Evolutionary conservation across 1,139 yeast species (phyloP), one percentile per base, ranked within the genome.

Genomic region (Hansenula lynferdii): DNA sequence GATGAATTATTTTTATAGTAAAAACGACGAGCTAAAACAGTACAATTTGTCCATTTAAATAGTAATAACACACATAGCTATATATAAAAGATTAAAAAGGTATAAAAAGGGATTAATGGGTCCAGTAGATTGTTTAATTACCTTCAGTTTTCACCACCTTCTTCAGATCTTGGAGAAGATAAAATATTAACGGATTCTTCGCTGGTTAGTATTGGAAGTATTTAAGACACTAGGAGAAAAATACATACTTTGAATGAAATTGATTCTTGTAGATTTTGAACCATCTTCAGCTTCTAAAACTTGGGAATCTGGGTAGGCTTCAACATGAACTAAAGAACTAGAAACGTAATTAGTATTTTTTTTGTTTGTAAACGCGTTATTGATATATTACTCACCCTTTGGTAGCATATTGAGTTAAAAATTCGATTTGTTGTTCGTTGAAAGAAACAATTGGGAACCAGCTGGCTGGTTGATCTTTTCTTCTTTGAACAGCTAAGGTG

Each of bases 401-500:
- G 46, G 69, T 69, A 38, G 75, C 69, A 55, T 75, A 70, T 50
- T 69, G 65, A 36, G 68, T 60, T 71, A 80, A 62, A 56, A 71
- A 79, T 37, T 70, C 67, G 44, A 76, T 67, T 49, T 76, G 79
- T 27, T 61, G 56, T 44, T 69, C 73, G 48, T 67, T 73, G 61
- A 80, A 80, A 30, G 73, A 76, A 18, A 79, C 72, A 42, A 80
- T 62, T 50, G 77, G 75, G 67, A 72, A 79, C 85, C 86, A 80
- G 31, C 79, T 75, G 34, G 82, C 70, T 41, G 66, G 65, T 21
- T 63, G 67, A 36, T 72, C 75, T 45, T 63, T 67, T 54, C 70
- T 67, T 30, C 73, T 67, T 54, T 70, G 72, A 41, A 80, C 83
- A 5, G 85, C 87, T 43, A 80, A 57, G 23, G 82, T 65, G 60